Evolutionary conservation across 2,329 filamentous ascomycete genomes (phyloP).

Genomic region (Penicillium sp.): DNA sequence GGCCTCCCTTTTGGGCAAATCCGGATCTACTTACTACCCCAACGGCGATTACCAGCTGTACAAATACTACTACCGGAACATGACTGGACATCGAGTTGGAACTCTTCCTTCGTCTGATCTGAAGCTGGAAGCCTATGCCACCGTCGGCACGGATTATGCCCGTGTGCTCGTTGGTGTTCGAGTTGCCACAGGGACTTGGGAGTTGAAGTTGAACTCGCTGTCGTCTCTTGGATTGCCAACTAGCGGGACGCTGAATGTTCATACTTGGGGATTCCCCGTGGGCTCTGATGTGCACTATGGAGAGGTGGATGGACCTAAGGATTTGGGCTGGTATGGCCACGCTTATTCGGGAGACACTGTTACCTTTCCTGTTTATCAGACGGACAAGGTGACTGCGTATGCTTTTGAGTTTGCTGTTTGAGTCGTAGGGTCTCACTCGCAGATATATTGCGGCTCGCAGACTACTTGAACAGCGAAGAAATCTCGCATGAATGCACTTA

Average conservation of each 20-base stretch:
- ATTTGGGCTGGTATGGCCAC: background rate
- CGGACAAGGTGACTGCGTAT: background rate
- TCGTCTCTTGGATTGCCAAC: background rate
- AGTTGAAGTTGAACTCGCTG: background rate
- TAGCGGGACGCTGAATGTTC: background rate
- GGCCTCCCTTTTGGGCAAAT: background rate
- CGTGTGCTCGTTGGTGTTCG: background rate
- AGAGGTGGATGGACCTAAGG: background rate
- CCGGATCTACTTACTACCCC: background rate
- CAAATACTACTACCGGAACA: background rate
- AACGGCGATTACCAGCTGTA: background rate
- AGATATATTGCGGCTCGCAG: too few species aligned
- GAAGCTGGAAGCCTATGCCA: background rate
- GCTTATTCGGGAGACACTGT: background rate
- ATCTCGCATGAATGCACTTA: background rate
- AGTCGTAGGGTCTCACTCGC: background rate
- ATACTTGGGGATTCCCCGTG: background rate
- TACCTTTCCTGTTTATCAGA: background rate
- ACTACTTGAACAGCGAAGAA: background rate
- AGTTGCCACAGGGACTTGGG: background rate
- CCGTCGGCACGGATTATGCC: background rate
- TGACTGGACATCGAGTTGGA: background rate
- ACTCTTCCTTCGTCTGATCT: background rate
- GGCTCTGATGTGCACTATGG: background rate
- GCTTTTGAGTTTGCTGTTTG: background rate